Percentiles rank a stretch among this genome's conserved stretches.
phyloP scores from a whole-genome alignment of 768 basidiomycete genomes.

The Lactifluus volemus region DNA sequence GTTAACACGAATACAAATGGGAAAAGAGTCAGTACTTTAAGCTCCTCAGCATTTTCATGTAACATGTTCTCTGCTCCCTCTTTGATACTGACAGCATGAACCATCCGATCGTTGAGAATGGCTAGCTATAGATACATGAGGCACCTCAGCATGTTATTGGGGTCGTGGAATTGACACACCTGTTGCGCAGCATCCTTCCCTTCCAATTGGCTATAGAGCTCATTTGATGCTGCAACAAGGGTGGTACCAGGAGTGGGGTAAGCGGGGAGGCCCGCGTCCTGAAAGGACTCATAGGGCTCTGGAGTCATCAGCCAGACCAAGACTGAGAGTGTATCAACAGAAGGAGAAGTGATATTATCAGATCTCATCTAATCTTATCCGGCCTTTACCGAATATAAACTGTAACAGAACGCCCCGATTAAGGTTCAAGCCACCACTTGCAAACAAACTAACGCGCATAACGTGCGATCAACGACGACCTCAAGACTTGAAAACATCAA shows the following conservation, averaged over 20 bases:
- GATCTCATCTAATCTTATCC: conserved; percentile 13
- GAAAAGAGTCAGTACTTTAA: conserved; percentile 8
- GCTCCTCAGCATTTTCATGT: conserved; percentile 1
- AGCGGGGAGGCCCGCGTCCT: background rate
- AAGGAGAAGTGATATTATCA: background rate
- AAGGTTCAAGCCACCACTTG: conserved; percentile 18
- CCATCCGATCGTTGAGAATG: conserved; percentile 18
- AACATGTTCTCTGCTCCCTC: conserved; percentile 19
- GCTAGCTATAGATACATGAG: conserved; percentile 1
- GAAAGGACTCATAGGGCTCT: conserved; percentile 7
- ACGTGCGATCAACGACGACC: background rate
- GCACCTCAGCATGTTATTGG: background rate
- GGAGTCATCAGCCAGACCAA: background rate
- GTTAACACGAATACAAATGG: background rate
- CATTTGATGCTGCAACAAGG: background rate
- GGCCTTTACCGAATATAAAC: conserved; percentile 1
- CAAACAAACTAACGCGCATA: background rate
- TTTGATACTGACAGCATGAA: conserved; percentile 17
- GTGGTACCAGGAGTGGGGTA: background rate
- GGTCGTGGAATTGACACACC: background rate
- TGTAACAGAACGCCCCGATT: background rate
- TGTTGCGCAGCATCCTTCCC: conserved; percentile 16
- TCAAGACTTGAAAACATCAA: conserved; percentile 32
- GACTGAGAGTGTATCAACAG: background rate
- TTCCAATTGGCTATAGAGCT: conserved; percentile 9